Evolutionary conservation across 352 stramenopile species (phyloP).

Genomic region (Globisporangium uncinulatum): DNA sequence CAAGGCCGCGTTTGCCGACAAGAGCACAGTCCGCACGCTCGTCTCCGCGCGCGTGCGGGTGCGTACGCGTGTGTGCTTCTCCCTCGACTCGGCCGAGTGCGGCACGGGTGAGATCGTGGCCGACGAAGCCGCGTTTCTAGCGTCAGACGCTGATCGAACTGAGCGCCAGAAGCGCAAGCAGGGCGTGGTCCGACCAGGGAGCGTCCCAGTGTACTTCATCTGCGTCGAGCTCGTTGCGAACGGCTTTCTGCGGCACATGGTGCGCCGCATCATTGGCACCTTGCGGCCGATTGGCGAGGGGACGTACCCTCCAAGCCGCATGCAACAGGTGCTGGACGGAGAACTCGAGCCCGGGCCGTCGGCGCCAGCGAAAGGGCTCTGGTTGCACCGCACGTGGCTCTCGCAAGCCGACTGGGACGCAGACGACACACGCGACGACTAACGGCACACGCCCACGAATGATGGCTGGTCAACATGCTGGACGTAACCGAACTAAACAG

Average conservation of each 20-base stretch:
- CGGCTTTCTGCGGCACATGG: constrained; percentile 85
- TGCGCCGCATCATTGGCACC: constrained; percentile 81
- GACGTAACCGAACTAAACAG: constrained; percentile 17
- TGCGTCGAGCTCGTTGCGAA: constrained; percentile 82
- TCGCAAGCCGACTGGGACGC: constrained; percentile 67
- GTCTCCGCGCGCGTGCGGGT: constrained; percentile 56
- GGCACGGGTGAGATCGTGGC: constrained; percentile 55
- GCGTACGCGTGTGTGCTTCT: constrained; percentile 66
- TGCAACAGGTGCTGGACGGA: constrained; percentile 66
- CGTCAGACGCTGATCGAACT: not conserved
- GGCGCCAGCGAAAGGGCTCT: constrained; percentile 70
- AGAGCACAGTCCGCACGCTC: constrained; percentile 63
- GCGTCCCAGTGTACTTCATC: constrained; percentile 56
- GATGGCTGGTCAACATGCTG: no score
- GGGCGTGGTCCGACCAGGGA: constrained; percentile 9
- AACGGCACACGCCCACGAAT: not conserved
- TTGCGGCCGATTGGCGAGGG: constrained; percentile 76
- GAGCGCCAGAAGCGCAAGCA: constrained; percentile 36
- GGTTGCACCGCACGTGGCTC: constrained; percentile 82
- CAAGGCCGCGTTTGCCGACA: constrained; percentile 49
- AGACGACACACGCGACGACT: constrained; percentile 25
- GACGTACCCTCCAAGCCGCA: constrained; percentile 35
- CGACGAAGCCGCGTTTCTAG: constrained; percentile 17
- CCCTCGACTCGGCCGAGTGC: constrained; percentile 45
- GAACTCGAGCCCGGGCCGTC: constrained; percentile 53